Evolutionary conservation across 31 red algal genomes (phyloP), one percentile per base, ranked within the genome.

Genomic region (Endocladia muricata): DNA sequence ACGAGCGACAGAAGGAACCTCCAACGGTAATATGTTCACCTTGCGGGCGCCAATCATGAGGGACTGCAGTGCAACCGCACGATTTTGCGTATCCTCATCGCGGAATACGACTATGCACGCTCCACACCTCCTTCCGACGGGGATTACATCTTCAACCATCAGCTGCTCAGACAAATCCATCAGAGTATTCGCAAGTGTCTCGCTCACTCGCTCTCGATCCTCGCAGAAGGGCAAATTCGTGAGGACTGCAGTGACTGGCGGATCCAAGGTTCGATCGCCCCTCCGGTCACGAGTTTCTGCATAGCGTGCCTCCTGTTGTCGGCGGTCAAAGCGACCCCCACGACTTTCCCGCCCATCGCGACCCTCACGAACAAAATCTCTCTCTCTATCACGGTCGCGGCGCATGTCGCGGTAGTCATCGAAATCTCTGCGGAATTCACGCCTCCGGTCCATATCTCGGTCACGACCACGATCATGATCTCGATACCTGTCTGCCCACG

Each of bases 171-270:
- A 38, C 9, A 36, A 23, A 33, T 78, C 62, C 47, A 78, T 74
- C 54, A 87, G 61, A 70, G 83, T 78, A 21, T 66, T 38, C n/a
- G 41, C 72, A 23, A 87, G 62, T 9, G 43, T 87, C 4, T 87
- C 73, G 6, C 70, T 60, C 1, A 87, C 83, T 21, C 64, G 83
- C 4, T 77, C 61, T 26, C 83, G 60, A 44, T 87, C 65, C 48
- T 87, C 83, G 39, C 83, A 87, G 49, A 87, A 87, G 7, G 83
- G 83, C 22, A 87, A 55, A 52, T 87, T 87, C n/a, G 83, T 87
- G 31, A 87, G 41, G 5, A 87, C 73, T 37, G 74, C 63, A 38
- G 83, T 87, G 13, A 78, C 55, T 48, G 72, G 7, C 6, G 72
- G 72, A 39, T 87, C 83, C 13, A 87, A 40, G 1, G 64, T 48